A percentile compares a stretch with the other conserved stretches of the same genome.
Evolutionary conservation across 1,284 basidiomycete genomes (phyloP).

Genomic region (Cutaneotrichosporon mucoides): DNA sequence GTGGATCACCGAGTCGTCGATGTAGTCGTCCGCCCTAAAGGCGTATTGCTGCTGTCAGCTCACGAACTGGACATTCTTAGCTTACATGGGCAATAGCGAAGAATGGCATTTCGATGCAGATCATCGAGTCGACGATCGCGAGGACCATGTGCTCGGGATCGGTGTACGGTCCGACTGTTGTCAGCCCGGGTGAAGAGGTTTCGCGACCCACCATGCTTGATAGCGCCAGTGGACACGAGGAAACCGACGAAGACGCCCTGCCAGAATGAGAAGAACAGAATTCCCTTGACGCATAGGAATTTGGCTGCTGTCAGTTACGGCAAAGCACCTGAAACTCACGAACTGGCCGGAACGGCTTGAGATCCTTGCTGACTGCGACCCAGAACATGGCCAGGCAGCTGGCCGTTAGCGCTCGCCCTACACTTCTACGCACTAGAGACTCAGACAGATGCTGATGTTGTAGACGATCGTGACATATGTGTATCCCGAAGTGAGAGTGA

Average conservation of each 20-base stretch:
- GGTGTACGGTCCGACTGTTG: conserved; percentile 71
- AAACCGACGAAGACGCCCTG: conserved; percentile 83
- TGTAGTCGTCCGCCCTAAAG: conserved; percentile 64
- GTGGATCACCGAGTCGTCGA: conserved; percentile 62
- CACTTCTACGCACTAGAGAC: conserved; percentile 41
- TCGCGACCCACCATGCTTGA: conserved; percentile 56
- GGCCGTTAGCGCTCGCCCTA: conserved; percentile 55
- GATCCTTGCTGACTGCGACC: conserved; percentile 78
- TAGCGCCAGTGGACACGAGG: conserved; percentile 73
- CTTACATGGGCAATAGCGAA: conserved; percentile 81
- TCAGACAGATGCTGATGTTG: conserved; percentile 54
- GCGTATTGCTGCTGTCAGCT: conserved; percentile 38
- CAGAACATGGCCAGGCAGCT: conserved; percentile 91
- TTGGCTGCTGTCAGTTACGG: conserved; percentile 60
- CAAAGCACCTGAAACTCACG: conserved; percentile 22
- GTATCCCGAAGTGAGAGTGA: conserved; percentile 80
- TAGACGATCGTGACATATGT: conserved; percentile 81
- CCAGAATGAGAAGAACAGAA: conserved; percentile 98
- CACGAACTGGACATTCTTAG: not conserved
- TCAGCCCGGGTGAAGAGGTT: conserved; percentile 6
- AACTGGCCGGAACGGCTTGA: conserved; percentile 76
- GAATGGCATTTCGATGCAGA: conserved; percentile 96
- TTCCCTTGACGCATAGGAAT: conserved; percentile 96
- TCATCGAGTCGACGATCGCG: conserved; percentile 81
- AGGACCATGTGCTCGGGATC: conserved; percentile 84